Percentiles rank a stretch among this genome's conserved stretches.
Conservation (phyloP, 2,329 filamentous ascomycete genomes). For the Fonsecaea nubica region DNA sequence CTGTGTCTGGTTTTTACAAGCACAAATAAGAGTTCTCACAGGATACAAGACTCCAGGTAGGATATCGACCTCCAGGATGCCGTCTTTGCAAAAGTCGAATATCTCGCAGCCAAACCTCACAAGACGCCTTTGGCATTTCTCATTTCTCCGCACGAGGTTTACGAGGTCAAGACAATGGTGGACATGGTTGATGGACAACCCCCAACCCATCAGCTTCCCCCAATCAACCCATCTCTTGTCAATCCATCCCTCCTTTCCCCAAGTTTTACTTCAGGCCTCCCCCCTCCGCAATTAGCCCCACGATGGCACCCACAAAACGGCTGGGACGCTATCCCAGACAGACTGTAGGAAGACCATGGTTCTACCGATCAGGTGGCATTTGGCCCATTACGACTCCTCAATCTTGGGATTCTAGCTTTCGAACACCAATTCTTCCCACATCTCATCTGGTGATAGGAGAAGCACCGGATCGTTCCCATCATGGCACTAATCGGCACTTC, state of each 20-base stretch:
- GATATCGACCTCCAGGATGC: neutral
- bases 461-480: slow-evolving; percentile 11
- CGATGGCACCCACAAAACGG: slow-evolving; percentile 1
- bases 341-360: slow-evolving; percentile 2
- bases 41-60: neutral
- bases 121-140: neutral
- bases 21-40: neutral
- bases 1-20: neutral
- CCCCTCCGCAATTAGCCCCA: slow-evolving; percentile 29
- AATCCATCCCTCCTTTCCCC: neutral
- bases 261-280: slow-evolving; percentile 3
- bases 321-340: neutral
- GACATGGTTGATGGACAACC: neutral
- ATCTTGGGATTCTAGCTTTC: slow-evolving; percentile 11
- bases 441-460: neutral
- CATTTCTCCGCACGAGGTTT: slow-evolving; percentile 1
- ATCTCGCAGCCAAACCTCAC: neutral
- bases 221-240: neutral
- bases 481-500: slow-evolving; percentile 31
- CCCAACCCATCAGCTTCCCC: neutral
- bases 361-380: slow-evolving; percentile 14
- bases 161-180: neutral
- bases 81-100: neutral
- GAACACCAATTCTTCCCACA: slow-evolving; percentile 5
- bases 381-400: neutral